Base-by-base conservation (phyloP, 1,284 basidiomycete species). In the Xanthoconium separans region DNA sequence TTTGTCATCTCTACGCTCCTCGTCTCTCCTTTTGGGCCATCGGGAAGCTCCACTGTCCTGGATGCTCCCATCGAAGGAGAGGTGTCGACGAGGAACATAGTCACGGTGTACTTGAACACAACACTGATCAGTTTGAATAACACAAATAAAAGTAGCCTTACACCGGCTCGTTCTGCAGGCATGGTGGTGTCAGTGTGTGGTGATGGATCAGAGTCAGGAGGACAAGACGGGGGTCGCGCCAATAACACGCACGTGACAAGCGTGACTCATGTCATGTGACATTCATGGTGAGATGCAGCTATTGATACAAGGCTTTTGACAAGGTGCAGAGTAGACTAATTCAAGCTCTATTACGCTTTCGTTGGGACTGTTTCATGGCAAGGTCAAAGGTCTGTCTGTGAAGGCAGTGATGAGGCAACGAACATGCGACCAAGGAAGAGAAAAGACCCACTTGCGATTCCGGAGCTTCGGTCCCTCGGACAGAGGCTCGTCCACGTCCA, bases 1-100 rank as follows among this genome's bases (percentile, higher is more conserved):
- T 91, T 87, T 12, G 89, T 83, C 70, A 87, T 84, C 63, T 89
- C 78, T 18, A 77, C 71, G 6, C 75, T 74, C 33, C 74, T 75
- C 41, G 72, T 65, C 61, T 84, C 77, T 47, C 80, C 82, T 39
- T 81, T 73, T 8, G 78, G 72, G 30, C 75, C 76, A 30, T 76
- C 77, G 6, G 85, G 78, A 31, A 91, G 72, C 42, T 83, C 76
- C 45, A 87, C 77, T 6, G 74, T 75, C 53, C 84, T 75, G 52
- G 74, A 70, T 53, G 78, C 82, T 18, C 81, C 87, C 94, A 97
- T 96, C 39, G 91, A 86, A 50, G 88, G 82, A 3, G 92, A 95
- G 44, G 91, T 77, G 76, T 97, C 95, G 64, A 97, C 75, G 65
- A 93, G 79, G 66, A 93, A 97, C 81, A 92, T 85, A 18, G 87